Evolutionary conservation across 768 basidiomycete genomes (phyloP), one percentile per base, ranked within the genome.

Genomic region (Kwoniella sp.): DNA sequence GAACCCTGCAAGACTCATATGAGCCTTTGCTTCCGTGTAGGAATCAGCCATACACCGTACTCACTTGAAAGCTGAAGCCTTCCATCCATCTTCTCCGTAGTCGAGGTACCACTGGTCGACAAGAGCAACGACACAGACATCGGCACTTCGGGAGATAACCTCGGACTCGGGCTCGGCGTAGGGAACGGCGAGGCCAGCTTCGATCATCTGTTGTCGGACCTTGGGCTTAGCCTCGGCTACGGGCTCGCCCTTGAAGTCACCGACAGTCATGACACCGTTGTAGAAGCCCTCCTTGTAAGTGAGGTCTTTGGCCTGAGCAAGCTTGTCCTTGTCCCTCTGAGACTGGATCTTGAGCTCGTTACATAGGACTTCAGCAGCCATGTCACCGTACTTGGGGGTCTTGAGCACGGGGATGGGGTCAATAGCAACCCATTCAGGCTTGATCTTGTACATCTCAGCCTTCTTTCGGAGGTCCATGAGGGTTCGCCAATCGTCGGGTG

Each of bases 91-190:
- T 83, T 97, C 93, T 72, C 95, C 96, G 73, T 97, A 99, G 81
- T 98, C 93, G 81, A 98, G 82, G 81, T 98, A 99, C 94, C 95
- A 99, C 82, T 99, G 96, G 79, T 99, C 96, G 87, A 93, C 94
- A 70, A 99, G 83, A 2, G 95, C 94, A 63, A 99, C 93, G 22
- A 97, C 91, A 83, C 96, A 99, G 82, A 97, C 95, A 76, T 99
- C 96, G n/a, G 86, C 87, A 80, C 90, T 92, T 50, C 95, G 85
- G 51, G 89, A 91, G 74, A 93, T 87, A 74, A 97, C 89, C 70
- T 91, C 79, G 61, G 90, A 90, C 81, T 98, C 94, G 0, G 95
- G 95, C 82, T 98, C 95, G 11, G 94, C 93, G 78, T 99, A 99
- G 63, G 91, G 85, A 73, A 96, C 88, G 7, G 91, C 95, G 60